Base-by-base conservation (phyloP, 2,329 filamentous ascomycete genomes). In the Aspergillus brasiliensis region DNA sequence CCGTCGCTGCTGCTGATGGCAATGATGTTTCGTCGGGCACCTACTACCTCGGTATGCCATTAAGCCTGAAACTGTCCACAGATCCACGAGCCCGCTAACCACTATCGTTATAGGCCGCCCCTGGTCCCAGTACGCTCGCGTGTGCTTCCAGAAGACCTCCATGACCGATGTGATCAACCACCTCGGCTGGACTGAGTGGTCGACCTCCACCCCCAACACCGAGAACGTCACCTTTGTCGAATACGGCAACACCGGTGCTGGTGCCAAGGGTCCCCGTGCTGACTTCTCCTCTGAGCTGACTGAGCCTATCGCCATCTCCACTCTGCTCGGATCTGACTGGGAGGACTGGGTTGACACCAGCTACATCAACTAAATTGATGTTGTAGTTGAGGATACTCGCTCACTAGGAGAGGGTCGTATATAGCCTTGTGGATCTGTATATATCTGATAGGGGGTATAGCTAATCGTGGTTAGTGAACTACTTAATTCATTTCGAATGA, bases 131-230 rank as follows among this genome's bases (percentile, higher is more conserved):
- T 59, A 56, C 46, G 57, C 57, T 21, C 57, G 57, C n/a, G 57
- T 59, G 2, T 17, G 49, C 44, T 59, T 59, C 51, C 57, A 59
- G 57, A 23, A 56, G 46, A 59, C 57, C 25, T 42, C 44, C 46
- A 46, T 59, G 57, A 51, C 44, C 17, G 31, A 75, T 23, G 84
- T 88, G 19, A 81, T 90, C 67, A 87, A 88, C 66, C 60, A 78
- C 2, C 81, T 81, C 0, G 87, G 87, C 0, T 89, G 87, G 86
- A 71, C 66, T 2, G 68, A 77, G 27, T 89, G 87, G 87, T 80
- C 80, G 59, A 74, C 65, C 1, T 77, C 75, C 2, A 76, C 81
- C 46, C 69, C 78, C n/a, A 78, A 80, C 37, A 86, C 83, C 1
- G 78, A 76, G 34, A 74, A 84, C 46, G 82, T 88, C 1, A 72